These are phyloP conservation scores for Botrytis porri DNA, from an alignment of 2,329 filamentous ascomycete genomes.

Conservation along the genomic window DNA sequence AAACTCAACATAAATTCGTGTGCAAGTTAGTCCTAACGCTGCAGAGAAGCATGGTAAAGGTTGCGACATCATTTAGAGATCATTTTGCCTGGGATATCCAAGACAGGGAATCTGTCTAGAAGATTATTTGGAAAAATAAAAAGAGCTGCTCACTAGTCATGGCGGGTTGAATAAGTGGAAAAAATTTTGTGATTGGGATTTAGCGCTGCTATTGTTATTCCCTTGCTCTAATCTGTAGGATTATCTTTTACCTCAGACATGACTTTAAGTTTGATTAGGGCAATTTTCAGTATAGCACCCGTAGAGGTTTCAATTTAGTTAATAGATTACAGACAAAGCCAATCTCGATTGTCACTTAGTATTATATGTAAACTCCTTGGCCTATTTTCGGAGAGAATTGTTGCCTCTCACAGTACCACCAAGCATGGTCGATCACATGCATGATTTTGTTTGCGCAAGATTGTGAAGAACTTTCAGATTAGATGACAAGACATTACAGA, in stretches of 20 bases:
- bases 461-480: background rate
- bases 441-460: background rate
- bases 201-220: background rate
- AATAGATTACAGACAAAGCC: background rate
- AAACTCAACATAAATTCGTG: background rate
- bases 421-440: background rate
- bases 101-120: background rate
- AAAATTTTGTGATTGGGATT: background rate
- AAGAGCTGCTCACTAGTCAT: background rate
- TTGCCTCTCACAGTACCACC: background rate
- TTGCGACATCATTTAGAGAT: background rate
- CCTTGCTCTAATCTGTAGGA: background rate
- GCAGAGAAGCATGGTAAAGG: background rate
- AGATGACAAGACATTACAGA: background rate
- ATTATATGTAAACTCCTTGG: background rate
- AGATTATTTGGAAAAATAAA: background rate
- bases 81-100: background rate
- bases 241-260: background rate
- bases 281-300: background rate
- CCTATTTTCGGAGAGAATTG: background rate
- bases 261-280: background rate
- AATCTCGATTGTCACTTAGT: background rate
- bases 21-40: background rate
- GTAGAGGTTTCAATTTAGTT: background rate
- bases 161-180: background rate